These are phyloP conservation scores for Podospora fimiseda DNA, from an alignment of 495 filamentous ascomycete genomes.

Conservation along the genomic window DNA sequence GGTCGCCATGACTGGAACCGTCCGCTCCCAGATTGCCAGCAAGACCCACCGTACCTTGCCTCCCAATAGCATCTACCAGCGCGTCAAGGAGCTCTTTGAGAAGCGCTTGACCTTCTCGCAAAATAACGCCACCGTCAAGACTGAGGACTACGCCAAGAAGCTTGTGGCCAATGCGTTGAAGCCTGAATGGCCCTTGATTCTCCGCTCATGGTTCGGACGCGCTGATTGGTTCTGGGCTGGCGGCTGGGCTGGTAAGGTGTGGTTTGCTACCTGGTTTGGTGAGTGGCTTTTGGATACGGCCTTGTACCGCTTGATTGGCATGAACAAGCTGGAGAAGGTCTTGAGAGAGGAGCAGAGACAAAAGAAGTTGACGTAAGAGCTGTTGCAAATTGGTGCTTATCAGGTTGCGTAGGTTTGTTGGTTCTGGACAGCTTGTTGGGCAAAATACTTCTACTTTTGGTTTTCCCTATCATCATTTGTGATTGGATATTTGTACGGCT, in stretches of 20 bases:
- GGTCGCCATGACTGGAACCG: conserved; percentile 45
- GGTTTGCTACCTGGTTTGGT: conserved; percentile 28
- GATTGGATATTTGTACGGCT: no score
- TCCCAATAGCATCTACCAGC: conserved; percentile 35
- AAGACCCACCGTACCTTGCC: conserved; percentile 34
- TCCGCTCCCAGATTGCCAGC: conserved; percentile 40
- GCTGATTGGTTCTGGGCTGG: conserved; percentile 46
- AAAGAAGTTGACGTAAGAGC: conserved; percentile 26
- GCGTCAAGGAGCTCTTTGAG: conserved; percentile 35
- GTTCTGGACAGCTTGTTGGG: no score
- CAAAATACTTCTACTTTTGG: no score
- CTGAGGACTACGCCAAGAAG: conserved; percentile 32
- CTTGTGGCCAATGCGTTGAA: conserved; percentile 33
- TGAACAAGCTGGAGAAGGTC: conserved; percentile 34
- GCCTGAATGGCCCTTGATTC: conserved; percentile 26
- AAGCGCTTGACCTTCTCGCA: conserved; percentile 40
- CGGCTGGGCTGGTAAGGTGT: conserved; percentile 28
- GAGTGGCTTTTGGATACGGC: conserved; percentile 38
- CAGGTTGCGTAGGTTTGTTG: no score
- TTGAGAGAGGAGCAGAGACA: conserved; percentile 26
- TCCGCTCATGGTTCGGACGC: conserved; percentile 37
- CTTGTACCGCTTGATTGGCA: conserved; percentile 32
- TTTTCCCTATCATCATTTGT: no score
- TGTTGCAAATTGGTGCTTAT: no score
- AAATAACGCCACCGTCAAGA: conserved; percentile 35